Evolutionary conservation across 2,329 filamentous ascomycete genomes (phyloP).

Genomic region (Pseudohalonectria lignicola): DNA sequence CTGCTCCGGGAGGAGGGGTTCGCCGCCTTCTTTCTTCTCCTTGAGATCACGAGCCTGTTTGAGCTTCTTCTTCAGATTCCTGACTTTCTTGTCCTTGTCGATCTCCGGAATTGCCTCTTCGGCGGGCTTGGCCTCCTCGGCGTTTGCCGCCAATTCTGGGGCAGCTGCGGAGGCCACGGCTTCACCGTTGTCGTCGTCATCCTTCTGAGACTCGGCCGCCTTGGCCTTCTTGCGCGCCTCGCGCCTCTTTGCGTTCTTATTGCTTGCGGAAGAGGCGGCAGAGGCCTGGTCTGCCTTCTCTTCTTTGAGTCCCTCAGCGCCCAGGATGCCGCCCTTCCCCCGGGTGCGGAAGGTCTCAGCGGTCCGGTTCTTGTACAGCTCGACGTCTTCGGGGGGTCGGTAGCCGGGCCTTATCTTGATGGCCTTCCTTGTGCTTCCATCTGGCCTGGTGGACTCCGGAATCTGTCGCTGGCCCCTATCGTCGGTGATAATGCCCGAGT

Average conservation of each 20-base stretch:
- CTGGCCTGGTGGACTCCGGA: constrained; percentile 73
- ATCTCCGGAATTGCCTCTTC: constrained; percentile 51
- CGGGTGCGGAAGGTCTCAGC: constrained; percentile 77
- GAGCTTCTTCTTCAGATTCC: constrained; percentile 87
- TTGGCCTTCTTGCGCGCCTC: constrained; percentile 73
- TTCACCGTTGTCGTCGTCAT: constrained; percentile 44
- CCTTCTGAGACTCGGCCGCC: constrained; percentile 44
- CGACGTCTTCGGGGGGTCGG: constrained; percentile 86
- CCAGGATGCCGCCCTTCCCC: constrained; percentile 60
- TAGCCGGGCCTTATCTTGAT: constrained; percentile 93
- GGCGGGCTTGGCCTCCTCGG: constrained; percentile 13
- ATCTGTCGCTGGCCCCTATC: constrained; percentile 79
- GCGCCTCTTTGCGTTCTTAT: constrained; percentile 74
- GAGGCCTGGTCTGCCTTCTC: constrained; percentile 25
- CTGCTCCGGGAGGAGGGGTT: constrained; percentile 79
- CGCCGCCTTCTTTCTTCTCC: constrained; percentile 81
- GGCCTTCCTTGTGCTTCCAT: constrained; percentile 86
- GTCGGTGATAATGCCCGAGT: constrained; percentile 68
- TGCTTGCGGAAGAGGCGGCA: constrained; percentile 34
- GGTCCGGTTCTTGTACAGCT: constrained; percentile 88
- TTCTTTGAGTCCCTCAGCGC: constrained; percentile 50
- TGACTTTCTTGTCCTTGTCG: constrained; percentile 85
- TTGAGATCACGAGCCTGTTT: constrained; percentile 86
- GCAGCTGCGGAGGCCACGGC: constrained; percentile 14
- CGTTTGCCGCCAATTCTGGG: constrained; percentile 13